These are phyloP conservation scores for Chlamydomonas reinhardtii DNA, from an alignment of 163 green algal genomes.

Conservation along the genomic window DNA sequence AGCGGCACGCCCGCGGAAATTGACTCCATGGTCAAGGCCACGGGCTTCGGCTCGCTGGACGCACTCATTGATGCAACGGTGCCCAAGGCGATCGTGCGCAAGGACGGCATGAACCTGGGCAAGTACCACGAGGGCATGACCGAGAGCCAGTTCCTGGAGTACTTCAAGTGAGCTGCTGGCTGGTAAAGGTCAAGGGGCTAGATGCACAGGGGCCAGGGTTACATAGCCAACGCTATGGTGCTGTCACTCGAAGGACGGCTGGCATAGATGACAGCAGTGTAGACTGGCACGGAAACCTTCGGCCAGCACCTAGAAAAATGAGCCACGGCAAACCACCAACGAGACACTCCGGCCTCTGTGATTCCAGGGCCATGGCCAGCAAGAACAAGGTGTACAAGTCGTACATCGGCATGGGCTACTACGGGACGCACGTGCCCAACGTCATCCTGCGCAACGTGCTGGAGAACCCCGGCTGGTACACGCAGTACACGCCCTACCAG, in stretches of 20 bases:
- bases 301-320: too few relatives aligned
- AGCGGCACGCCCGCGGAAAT: conserved; percentile 84
- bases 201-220: too few relatives aligned
- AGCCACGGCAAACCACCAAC: too few relatives aligned
- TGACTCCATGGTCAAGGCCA: conserved; percentile 86
- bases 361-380: conserved; percentile 83
- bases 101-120: conserved; percentile 88
- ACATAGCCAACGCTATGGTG: too few relatives aligned
- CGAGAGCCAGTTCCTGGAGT: conserved; percentile 92
- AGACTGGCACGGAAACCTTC: too few relatives aligned
- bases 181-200: too few relatives aligned
- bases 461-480: conserved; percentile 99
- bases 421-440: conserved; percentile 90
- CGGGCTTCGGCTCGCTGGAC: conserved; percentile 89
- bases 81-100: conserved; percentile 87
- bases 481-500: conserved; percentile 99
- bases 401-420: conserved; percentile 99
- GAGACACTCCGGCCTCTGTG: too few relatives aligned
- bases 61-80: conserved; percentile 96
- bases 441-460: conserved; percentile 99
- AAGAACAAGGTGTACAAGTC: conserved; percentile 98
- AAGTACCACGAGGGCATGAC: conserved; percentile 90
- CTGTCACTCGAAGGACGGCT: background rate
- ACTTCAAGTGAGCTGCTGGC: conserved; percentile 86
- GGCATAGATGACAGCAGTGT: too few relatives aligned